phyloP scores from a whole-genome alignment of 2,329 filamentous ascomycete species.

The Ascosphaera aggregata region DNA sequence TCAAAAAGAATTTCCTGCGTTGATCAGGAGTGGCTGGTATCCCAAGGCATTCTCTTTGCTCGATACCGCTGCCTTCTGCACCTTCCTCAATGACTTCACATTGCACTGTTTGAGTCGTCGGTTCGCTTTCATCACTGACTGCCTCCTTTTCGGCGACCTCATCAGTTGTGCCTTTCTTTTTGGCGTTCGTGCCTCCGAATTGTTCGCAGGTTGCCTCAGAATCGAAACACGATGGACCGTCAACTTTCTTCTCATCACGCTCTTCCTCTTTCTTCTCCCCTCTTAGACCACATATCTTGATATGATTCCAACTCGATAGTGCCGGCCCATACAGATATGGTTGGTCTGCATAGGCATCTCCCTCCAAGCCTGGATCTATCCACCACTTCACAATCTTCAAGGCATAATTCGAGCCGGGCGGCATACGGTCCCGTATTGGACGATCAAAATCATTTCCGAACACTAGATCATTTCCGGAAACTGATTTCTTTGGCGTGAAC shows the following conservation, averaged over 20 bases:
- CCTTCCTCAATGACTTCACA: conserved; percentile 40
- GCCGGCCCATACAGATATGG: conserved; percentile 74
- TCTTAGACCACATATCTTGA: conserved; percentile 27
- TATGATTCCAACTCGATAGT: conserved; percentile 53
- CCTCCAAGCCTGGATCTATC: conserved; percentile 76
- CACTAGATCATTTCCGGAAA: conserved; percentile 50
- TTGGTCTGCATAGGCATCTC: conserved; percentile 66
- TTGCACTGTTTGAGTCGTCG: conserved; percentile 18
- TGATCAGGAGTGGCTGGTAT: conserved; percentile 30
- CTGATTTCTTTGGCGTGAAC: conserved; percentile 45
- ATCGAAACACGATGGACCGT: background rate
- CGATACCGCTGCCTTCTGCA: conserved; percentile 32
- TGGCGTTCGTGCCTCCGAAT: background rate
- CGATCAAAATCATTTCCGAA: conserved; percentile 94
- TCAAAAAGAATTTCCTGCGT: conserved; percentile 38
- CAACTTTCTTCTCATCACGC: background rate
- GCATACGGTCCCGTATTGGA: conserved; percentile 65
- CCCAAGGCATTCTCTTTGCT: conserved; percentile 22
- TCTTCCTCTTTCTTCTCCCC: background rate
- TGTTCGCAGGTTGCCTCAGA: background rate
- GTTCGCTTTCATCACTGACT: conserved; percentile 7
- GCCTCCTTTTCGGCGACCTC: conserved; percentile 6
- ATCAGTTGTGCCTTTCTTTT: background rate
- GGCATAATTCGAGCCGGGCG: conserved; percentile 65
- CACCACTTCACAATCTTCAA: conserved; percentile 73